Evolutionary conservation across 768 basidiomycete genomes (phyloP), one percentile per base, ranked within the genome.

Genomic region (Cubamyces lactineus): DNA sequence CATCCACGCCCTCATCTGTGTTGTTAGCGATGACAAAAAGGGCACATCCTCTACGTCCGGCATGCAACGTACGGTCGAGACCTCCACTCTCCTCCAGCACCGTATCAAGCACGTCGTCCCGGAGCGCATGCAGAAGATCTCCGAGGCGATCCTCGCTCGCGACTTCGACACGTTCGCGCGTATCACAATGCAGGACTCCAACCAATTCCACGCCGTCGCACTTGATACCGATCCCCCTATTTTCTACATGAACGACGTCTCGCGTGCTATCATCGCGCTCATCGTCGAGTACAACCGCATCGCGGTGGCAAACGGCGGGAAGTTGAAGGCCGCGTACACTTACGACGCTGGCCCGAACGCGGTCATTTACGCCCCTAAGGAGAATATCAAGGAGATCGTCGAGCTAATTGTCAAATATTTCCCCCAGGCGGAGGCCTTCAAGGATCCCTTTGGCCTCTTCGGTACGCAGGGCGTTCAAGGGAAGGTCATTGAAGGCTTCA

Each of bases 221-320:
- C 88, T 98, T 66, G 97, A 99, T 77, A 98, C 97, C 0, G 86
- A 90, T 45, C 97, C 97, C 0, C 97, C 97, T 45, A 98, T 98
- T 76, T 98, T 99, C 76, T 99, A 99, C 81, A 88, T 99, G 86
- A 98, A 98, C 79, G 97, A 99, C 76, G 93, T 96, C 69, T 91
- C 88, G 59, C 84, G 91, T n/a, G 75, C 92, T n/a, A 93, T 99
- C 77, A 93, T 99, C 72, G 80, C 88, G 6, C 76, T 98, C 70
- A 82, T 99, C 67, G 89, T 91, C 43, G 97, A 98, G 77, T 87
- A 94, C 79, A 99, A 99, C 78, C 86, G 96, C 19, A 80, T 92
- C 21, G 80, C 86, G 1, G 75, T 89, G 39, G 86, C 78, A 59
- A 76, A 62, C 72, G 84, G 74, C 48, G 79, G 80, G 2, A 83